A percentile compares a stretch with the other conserved stretches of the same genome.
Conservation (phyloP, 768 basidiomycete genomes). For the Thelephora aurantiotincta region DNA sequence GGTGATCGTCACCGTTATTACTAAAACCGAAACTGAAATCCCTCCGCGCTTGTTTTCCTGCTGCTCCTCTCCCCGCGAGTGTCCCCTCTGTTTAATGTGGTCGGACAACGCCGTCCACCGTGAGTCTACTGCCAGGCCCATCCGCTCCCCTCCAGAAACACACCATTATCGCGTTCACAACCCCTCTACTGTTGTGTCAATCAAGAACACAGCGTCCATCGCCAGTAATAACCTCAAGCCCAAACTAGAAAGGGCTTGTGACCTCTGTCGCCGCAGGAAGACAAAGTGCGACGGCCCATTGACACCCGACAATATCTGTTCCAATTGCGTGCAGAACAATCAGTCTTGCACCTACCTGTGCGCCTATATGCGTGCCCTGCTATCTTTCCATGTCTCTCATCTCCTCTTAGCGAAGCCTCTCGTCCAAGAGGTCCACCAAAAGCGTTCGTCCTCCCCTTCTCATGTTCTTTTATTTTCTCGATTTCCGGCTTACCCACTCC, state of each 20-base stretch:
- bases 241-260: constrained; percentile 20
- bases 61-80: too few species aligned
- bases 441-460: constrained; percentile 16
- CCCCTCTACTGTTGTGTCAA: constrained; percentile 3
- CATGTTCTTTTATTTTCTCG: neutral
- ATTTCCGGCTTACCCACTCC: neutral
- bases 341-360: constrained; percentile 22
- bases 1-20: too few species aligned
- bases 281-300: constrained; percentile 20
- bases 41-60: too few species aligned
- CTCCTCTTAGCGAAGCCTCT: constrained; percentile 17
- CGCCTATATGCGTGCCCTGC: constrained; percentile 2
- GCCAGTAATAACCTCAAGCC: constrained; percentile 16
- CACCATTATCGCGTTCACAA: neutral
- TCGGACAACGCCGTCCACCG: too few species aligned
- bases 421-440: constrained; percentile 26
- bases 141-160: constrained; percentile 1
- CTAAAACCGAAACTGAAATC: too few species aligned
- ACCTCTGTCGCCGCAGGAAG: constrained; percentile 20
- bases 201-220: constrained; percentile 4
- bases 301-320: constrained; percentile 21
- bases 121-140: neutral
- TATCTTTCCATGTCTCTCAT: neutral
- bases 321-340: constrained; percentile 20
- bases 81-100: too few species aligned